Conservation (phyloP, 805 yeast genomes). For the Citeromyces nyonsensis region DNA sequence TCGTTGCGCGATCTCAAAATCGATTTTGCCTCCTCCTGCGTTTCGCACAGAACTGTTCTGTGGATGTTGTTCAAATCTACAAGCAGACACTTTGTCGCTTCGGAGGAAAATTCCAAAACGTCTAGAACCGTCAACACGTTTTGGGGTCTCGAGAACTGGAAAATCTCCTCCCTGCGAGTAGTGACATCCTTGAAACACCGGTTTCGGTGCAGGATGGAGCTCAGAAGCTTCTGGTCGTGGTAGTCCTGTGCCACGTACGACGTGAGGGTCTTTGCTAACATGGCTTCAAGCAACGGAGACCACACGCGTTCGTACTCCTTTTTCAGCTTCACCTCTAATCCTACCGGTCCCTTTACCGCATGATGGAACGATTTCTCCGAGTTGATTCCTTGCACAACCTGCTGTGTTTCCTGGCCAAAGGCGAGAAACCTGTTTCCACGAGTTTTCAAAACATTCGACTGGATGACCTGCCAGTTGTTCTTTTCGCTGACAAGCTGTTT, state of each 20-base stretch:
- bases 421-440: slow-evolving; percentile 24
- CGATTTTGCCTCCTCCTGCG: slow-evolving; percentile 33
- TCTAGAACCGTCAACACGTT: slow-evolving; percentile 36
- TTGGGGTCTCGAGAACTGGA: slow-evolving; percentile 23
- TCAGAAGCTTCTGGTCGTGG: slow-evolving; percentile 36
- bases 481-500: too few relatives aligned
- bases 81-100: slow-evolving; percentile 38
- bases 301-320: slow-evolving; percentile 30
- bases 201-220: slow-evolving; percentile 22
- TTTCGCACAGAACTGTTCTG: slow-evolving; percentile 32
- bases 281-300: slow-evolving; percentile 44
- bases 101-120: slow-evolving; percentile 37
- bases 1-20: slow-evolving; percentile 20
- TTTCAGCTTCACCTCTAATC: slow-evolving; percentile 41
- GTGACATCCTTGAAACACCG: slow-evolving; percentile 23
- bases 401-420: slow-evolving; percentile 29
- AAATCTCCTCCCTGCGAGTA: slow-evolving; percentile 39
- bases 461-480: too few relatives aligned
- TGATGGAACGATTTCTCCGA: slow-evolving; percentile 21
- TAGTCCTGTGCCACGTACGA: slow-evolving; percentile 55
- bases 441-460: background rate
- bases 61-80: slow-evolving; percentile 55
- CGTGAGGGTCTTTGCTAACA: slow-evolving; percentile 30
- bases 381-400: slow-evolving; percentile 23
- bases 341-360: slow-evolving; percentile 73